These are phyloP conservation scores for Trametes cinnabarina DNA, from an alignment of 768 basidiomycete genomes.

Conservation along the genomic window DNA sequence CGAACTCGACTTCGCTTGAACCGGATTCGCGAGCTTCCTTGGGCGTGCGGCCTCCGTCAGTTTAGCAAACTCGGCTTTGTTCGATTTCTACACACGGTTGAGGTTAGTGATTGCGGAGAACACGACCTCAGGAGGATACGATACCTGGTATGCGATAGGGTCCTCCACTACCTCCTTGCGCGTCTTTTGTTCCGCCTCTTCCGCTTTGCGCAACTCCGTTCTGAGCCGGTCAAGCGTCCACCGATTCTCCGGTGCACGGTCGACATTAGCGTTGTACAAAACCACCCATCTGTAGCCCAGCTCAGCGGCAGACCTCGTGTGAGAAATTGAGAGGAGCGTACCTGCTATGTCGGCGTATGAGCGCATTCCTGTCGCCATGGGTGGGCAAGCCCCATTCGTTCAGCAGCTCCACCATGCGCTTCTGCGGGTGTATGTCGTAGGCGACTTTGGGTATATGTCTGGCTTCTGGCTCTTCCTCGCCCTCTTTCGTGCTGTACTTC, in stretches of 20 bases:
- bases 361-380: constrained; percentile 48
- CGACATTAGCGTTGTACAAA: constrained; percentile 69
- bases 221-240: constrained; percentile 47
- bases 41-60: constrained; percentile 36
- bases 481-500: constrained; percentile 9
- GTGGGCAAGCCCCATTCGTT: constrained; percentile 47
- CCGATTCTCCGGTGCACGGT: constrained; percentile 46
- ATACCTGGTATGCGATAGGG: constrained; percentile 24
- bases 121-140: not conserved
- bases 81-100: constrained; percentile 25
- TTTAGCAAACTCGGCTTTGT: constrained; percentile 32
- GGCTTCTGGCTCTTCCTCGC: constrained; percentile 36
- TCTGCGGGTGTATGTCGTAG: constrained; percentile 63
- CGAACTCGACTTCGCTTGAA: too few species aligned
- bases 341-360: constrained; percentile 61
- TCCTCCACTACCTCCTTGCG: constrained; percentile 40
- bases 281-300: constrained; percentile 59
- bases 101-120: not conserved
- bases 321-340: constrained; percentile 31
- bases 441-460: constrained; percentile 60
- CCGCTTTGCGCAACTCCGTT: constrained; percentile 57
- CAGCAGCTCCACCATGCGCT: constrained; percentile 56
- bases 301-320: too few species aligned
- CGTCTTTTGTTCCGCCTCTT: constrained; percentile 39
- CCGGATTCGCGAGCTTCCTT: constrained; percentile 2